These are phyloP conservation scores for Sequoia sempervirens DNA, from an alignment of 75 land plant species.

Conservation along the genomic window DNA sequence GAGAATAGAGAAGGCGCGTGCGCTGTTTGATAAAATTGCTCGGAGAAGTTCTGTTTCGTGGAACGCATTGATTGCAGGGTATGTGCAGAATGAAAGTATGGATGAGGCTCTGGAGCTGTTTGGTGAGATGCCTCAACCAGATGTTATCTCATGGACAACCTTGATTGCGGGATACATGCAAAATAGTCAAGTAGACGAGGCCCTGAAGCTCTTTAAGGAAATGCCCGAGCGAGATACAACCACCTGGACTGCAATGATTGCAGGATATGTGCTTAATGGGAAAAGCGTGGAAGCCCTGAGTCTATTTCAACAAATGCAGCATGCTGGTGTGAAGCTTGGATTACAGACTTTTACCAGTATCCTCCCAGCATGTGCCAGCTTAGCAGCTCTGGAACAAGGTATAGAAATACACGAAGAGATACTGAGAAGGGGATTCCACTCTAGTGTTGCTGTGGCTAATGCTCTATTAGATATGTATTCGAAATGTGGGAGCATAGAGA, in stretches of 20 bases:
- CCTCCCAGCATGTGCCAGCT: neutral
- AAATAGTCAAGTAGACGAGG: slow-evolving; percentile 11
- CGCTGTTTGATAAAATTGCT: neutral
- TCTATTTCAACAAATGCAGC: slow-evolving; percentile 9
- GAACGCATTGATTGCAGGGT: slow-evolving; percentile 10
- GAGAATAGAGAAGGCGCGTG: slow-evolving; percentile 2
- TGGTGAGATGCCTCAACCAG: slow-evolving; percentile 4
- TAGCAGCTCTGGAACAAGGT: neutral
- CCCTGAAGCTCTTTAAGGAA: slow-evolving; percentile 9
- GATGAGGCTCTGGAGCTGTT: slow-evolving; percentile 9
- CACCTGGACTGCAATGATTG: slow-evolving; percentile 12
- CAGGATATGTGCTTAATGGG: slow-evolving; percentile 15
- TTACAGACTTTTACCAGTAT: neutral
- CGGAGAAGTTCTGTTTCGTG: neutral
- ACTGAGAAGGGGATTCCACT: neutral
- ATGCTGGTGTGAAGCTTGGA: slow-evolving; percentile 4
- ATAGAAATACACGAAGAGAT: neutral
- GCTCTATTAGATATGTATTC: slow-evolving; percentile 27
- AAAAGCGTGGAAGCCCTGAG: slow-evolving; percentile 8
- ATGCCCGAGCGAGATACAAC: slow-evolving; percentile 13
- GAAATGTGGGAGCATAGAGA: slow-evolving; percentile 20
- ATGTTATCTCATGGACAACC: slow-evolving; percentile 7
- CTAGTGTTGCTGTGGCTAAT: slow-evolving; percentile 10
- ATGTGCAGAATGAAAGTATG: neutral
- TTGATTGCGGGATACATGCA: slow-evolving; percentile 12